Evolutionary conservation across 2,329 filamentous ascomycete species (phyloP).

Genomic region (Aspergillus tanneri): DNA sequence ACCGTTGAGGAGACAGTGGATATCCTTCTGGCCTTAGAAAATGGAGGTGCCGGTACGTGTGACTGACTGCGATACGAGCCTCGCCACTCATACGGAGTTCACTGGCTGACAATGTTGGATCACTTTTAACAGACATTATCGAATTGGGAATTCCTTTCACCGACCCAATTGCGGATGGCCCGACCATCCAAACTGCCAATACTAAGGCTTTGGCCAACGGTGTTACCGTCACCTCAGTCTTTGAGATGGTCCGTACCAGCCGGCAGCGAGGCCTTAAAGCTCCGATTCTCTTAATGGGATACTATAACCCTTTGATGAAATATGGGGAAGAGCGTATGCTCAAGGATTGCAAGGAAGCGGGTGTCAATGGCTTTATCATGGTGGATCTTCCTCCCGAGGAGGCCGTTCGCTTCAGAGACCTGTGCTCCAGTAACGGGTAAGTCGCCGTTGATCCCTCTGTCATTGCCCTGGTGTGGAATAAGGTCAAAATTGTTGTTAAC

Average conservation of each 20-base stretch:
- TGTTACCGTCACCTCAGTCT: slow-evolving; percentile 74
- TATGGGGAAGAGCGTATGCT: slow-evolving; percentile 92
- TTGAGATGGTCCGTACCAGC: slow-evolving; percentile 81
- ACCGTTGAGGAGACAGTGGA: slow-evolving; percentile 77
- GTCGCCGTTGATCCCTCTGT: slow-evolving; percentile 7
- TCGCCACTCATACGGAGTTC: background rate
- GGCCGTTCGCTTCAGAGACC: slow-evolving; percentile 66
- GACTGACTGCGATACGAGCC: no score
- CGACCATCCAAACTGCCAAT: slow-evolving; percentile 94
- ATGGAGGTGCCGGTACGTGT: slow-evolving; percentile 78
- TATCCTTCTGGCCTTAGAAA: slow-evolving; percentile 85
- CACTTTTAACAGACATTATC: slow-evolving; percentile 68
- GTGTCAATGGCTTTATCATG: slow-evolving; percentile 94
- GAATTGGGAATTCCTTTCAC: slow-evolving; percentile 96
- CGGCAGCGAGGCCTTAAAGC: slow-evolving; percentile 73
- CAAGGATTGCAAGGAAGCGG: slow-evolving; percentile 76
- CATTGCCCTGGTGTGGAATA: no score
- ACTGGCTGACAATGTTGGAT: background rate
- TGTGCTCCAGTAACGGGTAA: slow-evolving; percentile 36
- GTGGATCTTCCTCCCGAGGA: slow-evolving; percentile 97
- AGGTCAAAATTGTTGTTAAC: background rate
- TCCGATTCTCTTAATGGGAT: slow-evolving; percentile 93
- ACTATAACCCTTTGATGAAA: slow-evolving; percentile 93
- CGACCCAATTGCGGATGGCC: slow-evolving; percentile 95
- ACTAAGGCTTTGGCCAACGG: slow-evolving; percentile 86